Conservation (phyloP, 1,284 basidiomycete species). For the Volvariella volvacea region DNA sequence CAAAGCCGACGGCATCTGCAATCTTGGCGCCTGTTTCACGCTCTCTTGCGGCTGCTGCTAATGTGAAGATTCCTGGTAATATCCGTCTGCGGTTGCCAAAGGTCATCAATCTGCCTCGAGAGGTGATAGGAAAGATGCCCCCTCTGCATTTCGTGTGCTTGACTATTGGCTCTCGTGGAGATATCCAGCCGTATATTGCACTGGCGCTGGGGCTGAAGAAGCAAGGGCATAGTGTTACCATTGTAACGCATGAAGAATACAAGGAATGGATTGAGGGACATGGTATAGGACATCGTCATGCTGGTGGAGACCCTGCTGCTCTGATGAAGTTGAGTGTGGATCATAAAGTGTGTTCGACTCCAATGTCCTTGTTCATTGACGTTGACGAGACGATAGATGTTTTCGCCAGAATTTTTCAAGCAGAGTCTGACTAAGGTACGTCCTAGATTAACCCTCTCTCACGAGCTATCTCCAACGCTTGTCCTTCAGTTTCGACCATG, state of each 20-base stretch:
- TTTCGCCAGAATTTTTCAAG: conserved; percentile 78
- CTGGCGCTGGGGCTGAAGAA: conserved; percentile 82
- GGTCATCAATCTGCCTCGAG: conserved; percentile 39
- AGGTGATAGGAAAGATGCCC: conserved; percentile 23
- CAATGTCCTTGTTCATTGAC: not conserved
- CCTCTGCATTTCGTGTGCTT: conserved; percentile 79
- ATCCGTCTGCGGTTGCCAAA: conserved; percentile 31
- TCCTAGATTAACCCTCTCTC: conserved; percentile 4
- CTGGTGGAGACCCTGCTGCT: conserved; percentile 76
- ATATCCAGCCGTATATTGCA: conserved; percentile 90
- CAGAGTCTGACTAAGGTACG: conserved; percentile 55
- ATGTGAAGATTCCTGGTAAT: conserved; percentile 16
- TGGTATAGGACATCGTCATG: conserved; percentile 62
- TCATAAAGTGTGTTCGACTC: conserved; percentile 38
- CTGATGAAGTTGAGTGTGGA: conserved; percentile 56
- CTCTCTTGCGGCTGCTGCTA: conserved; percentile 20
- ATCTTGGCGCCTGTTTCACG: conserved; percentile 35
- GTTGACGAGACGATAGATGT: conserved; percentile 51
- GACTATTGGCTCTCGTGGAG: conserved; percentile 87
- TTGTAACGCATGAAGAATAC: conserved; percentile 90
- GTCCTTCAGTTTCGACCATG: conserved; percentile 57
- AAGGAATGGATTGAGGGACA: conserved; percentile 81
- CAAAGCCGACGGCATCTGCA: conserved; percentile 22
- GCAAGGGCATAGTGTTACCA: conserved; percentile 76
- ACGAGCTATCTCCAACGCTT: not conserved